These are phyloP conservation scores for Mycena metata DNA, from an alignment of 768 basidiomycete genomes.

Conservation along the genomic window DNA sequence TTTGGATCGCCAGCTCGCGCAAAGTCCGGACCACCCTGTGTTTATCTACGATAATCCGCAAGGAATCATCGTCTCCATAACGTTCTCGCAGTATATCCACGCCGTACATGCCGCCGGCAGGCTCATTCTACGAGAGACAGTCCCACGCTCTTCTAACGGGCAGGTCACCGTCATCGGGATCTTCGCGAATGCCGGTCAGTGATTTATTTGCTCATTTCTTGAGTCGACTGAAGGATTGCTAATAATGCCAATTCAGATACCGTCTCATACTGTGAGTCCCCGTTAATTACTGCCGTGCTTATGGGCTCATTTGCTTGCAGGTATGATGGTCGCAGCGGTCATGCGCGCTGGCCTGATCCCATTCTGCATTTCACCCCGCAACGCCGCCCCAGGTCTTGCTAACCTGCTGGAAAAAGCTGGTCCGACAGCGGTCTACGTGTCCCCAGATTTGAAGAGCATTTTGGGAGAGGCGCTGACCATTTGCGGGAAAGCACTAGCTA, in stretches of 20 bases:
- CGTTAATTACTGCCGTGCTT: background rate
- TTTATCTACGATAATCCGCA: constrained; percentile 9
- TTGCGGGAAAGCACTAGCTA: background rate
- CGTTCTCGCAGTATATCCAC: constrained; percentile 16
- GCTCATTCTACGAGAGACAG: background rate
- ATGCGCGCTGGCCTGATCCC: constrained; percentile 36
- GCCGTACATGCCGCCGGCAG: background rate
- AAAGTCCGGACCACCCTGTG: constrained; percentile 11
- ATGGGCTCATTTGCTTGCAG: background rate
- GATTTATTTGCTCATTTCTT: background rate
- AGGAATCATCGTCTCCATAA: constrained; percentile 6
- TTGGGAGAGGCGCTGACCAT: background rate
- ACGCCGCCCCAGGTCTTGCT: constrained; percentile 47
- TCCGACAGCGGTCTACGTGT: constrained; percentile 3
- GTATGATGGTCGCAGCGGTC: constrained; percentile 28
- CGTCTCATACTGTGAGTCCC: constrained; percentile 13
- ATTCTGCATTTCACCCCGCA: constrained; percentile 53
- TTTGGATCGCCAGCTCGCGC: constrained; percentile 13
- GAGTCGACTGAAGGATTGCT: too few relatives aligned
- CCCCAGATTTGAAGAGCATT: background rate
- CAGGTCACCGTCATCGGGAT: constrained; percentile 1
- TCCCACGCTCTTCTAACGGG: background rate
- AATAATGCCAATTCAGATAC: constrained; percentile 1
- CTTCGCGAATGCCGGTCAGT: constrained; percentile 1
- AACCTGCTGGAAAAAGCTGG: constrained; percentile 40